These are phyloP conservation scores for Colletotrichum sp. DNA, from an alignment of 2,329 filamentous ascomycete genomes.

Conservation along the genomic window DNA sequence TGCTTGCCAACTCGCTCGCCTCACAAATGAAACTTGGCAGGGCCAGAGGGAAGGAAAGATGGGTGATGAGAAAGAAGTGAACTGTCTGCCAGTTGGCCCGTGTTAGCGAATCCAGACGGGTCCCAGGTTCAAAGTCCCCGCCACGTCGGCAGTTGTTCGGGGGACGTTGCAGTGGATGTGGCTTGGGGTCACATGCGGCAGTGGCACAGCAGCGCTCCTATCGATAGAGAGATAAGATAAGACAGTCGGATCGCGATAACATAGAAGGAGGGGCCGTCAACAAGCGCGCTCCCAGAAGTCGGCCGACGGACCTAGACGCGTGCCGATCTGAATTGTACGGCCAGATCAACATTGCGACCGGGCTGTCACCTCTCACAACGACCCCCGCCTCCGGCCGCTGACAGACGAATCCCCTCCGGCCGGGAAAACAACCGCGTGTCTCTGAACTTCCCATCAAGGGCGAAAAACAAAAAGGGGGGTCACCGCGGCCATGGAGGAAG, in stretches of 20 bases:
- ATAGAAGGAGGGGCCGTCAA: neutral
- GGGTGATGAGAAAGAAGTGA: accelerated
- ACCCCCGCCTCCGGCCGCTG: neutral
- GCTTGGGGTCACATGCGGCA: neutral
- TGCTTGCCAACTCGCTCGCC: neutral
- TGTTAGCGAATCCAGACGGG: neutral
- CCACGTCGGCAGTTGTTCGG: neutral
- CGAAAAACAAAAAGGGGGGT: neutral
- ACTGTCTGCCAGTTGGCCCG: neutral
- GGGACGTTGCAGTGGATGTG: neutral
- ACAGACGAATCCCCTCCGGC: neutral
- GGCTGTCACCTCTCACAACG: neutral
- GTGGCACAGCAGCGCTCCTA: neutral
- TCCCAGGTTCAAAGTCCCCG: neutral
- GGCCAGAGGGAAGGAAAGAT: neutral
- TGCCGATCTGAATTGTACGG: neutral
- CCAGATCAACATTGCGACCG: neutral
- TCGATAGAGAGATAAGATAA: neutral
- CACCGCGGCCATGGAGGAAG: conserved; percentile 35
- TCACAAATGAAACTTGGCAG: accelerated
- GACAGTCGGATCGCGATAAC: accelerated
- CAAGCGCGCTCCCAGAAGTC: neutral
- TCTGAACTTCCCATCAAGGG: accelerated
- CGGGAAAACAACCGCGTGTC: neutral
- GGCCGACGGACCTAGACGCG: neutral